Evolutionary conservation across 345 rosid species (phyloP), one percentile per base, ranked within the genome.

Genomic region (Rhizophora apiculata): DNA sequence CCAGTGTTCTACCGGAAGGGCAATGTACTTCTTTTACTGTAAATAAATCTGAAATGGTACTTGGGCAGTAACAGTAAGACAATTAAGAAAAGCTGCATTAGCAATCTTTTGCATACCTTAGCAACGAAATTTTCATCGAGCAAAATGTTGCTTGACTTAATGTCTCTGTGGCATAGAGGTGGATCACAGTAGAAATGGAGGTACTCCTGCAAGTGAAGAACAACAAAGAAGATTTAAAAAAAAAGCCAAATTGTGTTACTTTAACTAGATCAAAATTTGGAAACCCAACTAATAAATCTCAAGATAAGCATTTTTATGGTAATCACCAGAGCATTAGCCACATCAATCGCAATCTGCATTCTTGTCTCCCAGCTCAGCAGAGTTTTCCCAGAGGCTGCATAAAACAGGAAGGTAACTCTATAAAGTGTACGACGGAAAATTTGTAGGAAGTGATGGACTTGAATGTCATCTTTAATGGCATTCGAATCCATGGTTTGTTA

Each of bases 181-280:
- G 97, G 98, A 79, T 91, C 95, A 64, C 98, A 94, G 74, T 94
- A 94, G 72, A 89, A 89, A 74, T 94, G 98, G 74, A 94, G 98
- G 77, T 94, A 94, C 62, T 94, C 97, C 98, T 94, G 88, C 77
- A 79, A 32, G 56, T 46, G 16, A 43, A 43, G 49, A 11, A 60
- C 66, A 73, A 27, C 9, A 52, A 26, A 72, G 18, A 68, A 43
- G 18, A 43, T 43, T 11, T 27, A 39, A 27, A 56, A 52, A 29
- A 20, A 51, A 48, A 10, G 16, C 18, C 57, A 58, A 32, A 43
- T 49, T 31, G 63, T 60, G 55, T 24, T 3, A 43, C 18, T 43
- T 43, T 13, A 13, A 3, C 63, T 72, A 60, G 72, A 37, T 24
- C 65, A 72, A 64, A 8, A 49, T 46, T 27, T 21, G 8, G 36